Conservation (phyloP, 148 eudicot species). For the Rhododendron ovatum region DNA sequence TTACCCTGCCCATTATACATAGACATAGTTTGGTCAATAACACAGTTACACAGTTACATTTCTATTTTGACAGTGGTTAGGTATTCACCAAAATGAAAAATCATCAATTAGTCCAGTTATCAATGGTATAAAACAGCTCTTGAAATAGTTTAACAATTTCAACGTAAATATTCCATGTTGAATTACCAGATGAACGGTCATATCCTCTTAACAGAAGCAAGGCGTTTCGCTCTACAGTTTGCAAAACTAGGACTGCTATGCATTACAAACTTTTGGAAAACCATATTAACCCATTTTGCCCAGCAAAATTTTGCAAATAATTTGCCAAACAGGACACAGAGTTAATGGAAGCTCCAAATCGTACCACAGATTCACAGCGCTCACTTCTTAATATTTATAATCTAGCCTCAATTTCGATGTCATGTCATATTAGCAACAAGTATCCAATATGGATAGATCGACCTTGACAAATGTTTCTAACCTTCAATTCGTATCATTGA, state of each 20-base stretch:
- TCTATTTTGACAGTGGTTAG: background rate
- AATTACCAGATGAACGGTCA: background rate
- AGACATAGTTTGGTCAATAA: background rate
- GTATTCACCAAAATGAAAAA: constrained; percentile 1
- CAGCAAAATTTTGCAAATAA: background rate
- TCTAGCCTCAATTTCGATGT: background rate
- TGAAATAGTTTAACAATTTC: background rate
- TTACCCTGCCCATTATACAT: constrained; percentile 50
- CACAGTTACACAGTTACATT: background rate
- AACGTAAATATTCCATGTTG: background rate
- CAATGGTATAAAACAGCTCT: background rate
- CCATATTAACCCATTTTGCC: background rate
- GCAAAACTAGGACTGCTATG: background rate
- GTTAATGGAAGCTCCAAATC: background rate
- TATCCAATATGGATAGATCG: background rate
- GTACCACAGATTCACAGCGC: background rate
- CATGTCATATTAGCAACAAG: background rate
- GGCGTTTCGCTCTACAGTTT: background rate
- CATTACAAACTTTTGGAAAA: background rate
- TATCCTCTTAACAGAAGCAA: background rate
- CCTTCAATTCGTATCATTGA: background rate
- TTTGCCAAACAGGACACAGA: background rate
- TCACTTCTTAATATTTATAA: background rate
- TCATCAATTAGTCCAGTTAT: background rate
- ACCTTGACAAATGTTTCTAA: background rate